Evolutionary conservation across 805 yeast genomes (phyloP).

Genomic region (Jamesozyma rosinii): DNA sequence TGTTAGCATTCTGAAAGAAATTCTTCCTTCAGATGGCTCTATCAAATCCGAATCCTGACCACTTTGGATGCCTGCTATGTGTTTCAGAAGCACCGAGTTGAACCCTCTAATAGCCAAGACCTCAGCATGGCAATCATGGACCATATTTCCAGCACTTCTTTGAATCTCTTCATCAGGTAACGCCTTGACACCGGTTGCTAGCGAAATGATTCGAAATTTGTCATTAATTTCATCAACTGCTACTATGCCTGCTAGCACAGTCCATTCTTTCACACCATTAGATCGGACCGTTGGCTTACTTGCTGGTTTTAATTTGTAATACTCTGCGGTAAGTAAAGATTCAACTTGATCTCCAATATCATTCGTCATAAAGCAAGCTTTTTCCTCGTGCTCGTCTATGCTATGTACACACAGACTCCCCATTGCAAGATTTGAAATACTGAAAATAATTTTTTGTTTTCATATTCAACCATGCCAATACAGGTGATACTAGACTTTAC

Average conservation of each 20-base stretch:
- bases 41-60: conserved; percentile 11
- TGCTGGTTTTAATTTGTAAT: conserved; percentile 26
- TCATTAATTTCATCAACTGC: conserved; percentile 26
- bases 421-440: no score
- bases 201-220: conserved; percentile 33
- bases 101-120: conserved; percentile 62
- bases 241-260: conserved; percentile 70
- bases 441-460: no score
- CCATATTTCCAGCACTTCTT: conserved; percentile 43
- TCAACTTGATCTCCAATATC: conserved; percentile 17
- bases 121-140: conserved; percentile 92
- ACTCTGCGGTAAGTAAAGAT: conserved; percentile 16
- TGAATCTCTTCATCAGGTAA: conserved; percentile 45
- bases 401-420: no score
- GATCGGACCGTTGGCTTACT: conserved; percentile 57
- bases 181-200: conserved; percentile 81
- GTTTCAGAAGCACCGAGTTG: conserved; percentile 49
- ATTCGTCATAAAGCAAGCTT: background rate
- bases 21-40: background rate
- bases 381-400: no score
- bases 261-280: conserved; percentile 70
- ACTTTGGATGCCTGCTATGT: conserved; percentile 25
- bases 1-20: conserved; percentile 27
- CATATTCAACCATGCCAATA: no score
- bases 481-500: no score